These are phyloP conservation scores for Hypoxylon sp. DNA, from an alignment of 2,329 filamentous ascomycete species.

Conservation along the genomic window DNA sequence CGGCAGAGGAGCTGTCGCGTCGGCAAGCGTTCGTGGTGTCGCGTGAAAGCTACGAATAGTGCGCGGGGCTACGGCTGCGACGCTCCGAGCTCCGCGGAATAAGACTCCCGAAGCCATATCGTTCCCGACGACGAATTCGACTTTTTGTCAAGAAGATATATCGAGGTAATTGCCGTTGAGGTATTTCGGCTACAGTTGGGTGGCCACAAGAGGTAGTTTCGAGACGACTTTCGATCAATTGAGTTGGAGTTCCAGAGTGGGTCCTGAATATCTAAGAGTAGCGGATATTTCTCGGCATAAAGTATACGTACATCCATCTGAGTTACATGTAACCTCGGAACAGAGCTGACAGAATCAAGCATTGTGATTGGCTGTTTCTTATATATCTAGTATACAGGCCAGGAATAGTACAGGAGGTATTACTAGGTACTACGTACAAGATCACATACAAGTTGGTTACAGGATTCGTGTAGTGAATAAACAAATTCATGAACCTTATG, in stretches of 20 bases:
- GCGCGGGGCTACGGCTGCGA: slow-evolving; percentile 49
- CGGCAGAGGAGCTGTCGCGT: slow-evolving; percentile 64
- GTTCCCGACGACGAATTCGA: slow-evolving; percentile 26
- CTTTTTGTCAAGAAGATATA: slow-evolving; percentile 12
- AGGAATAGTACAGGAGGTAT: background rate
- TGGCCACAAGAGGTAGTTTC: slow-evolving; percentile 31
- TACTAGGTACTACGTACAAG: background rate
- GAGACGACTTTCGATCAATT: slow-evolving; percentile 30
- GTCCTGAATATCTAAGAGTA: background rate
- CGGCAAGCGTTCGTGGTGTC: slow-evolving; percentile 60
- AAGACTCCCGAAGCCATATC: slow-evolving; percentile 66
- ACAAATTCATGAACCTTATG: slow-evolving; percentile 46
- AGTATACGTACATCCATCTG: slow-evolving; percentile 1
- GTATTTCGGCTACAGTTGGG: slow-evolving; percentile 21
- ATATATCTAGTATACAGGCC: background rate
- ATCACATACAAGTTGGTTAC: background rate
- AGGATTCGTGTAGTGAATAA: slow-evolving; percentile 19
- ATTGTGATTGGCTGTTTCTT: slow-evolving; percentile 17
- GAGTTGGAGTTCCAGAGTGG: slow-evolving; percentile 23
- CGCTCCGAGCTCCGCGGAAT: slow-evolving; percentile 58
- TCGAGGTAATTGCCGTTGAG: slow-evolving; percentile 17
- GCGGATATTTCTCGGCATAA: slow-evolving; percentile 40
- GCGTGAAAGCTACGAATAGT: slow-evolving; percentile 65
- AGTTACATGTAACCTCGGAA: slow-evolving; percentile 12
- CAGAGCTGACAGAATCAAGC: slow-evolving; percentile 23